A percentile compares a stretch with the other conserved stretches of the same genome.
These are phyloP conservation scores for Helicosporidium sp. DNA, from an alignment of 139 green algal species.

Conservation along the genomic window DNA sequence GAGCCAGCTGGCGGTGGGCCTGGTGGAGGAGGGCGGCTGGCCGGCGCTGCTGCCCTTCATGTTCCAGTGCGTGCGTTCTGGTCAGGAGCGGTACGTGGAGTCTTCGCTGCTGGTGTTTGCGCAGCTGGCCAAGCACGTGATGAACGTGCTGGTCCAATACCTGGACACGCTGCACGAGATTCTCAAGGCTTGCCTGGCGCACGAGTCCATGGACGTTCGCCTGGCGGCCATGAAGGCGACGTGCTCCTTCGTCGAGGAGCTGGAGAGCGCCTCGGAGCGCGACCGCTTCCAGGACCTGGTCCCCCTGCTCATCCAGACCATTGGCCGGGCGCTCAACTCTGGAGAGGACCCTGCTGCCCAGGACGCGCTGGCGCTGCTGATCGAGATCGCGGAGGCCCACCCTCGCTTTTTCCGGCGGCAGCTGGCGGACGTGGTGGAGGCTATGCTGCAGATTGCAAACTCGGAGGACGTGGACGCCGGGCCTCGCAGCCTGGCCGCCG, in stretches of 20 bases:
- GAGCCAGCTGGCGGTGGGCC: constrained; percentile 50
- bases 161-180: constrained; percentile 33
- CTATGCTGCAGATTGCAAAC: constrained; percentile 59
- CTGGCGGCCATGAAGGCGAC: constrained; percentile 50
- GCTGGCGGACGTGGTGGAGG: constrained; percentile 50
- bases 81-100: constrained; percentile 27
- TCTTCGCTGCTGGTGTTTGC: constrained; percentile 45
- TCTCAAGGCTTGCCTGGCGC: constrained; percentile 24
- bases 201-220: constrained; percentile 25
- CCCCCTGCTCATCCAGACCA: constrained; percentile 51
- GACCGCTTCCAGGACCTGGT: constrained; percentile 60
- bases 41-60: constrained; percentile 83
- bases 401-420: constrained; percentile 77
- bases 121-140: constrained; percentile 51
- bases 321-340: constrained; percentile 39
- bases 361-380: constrained; percentile 78
- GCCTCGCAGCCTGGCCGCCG: constrained; percentile 57
- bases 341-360: constrained; percentile 48
- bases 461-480: constrained; percentile 26
- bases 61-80: constrained; percentile 49
- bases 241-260: constrained; percentile 46
- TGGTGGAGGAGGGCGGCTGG: constrained; percentile 48
- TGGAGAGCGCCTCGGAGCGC: constrained; percentile 45
- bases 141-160: constrained; percentile 36
- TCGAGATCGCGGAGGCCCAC: constrained; percentile 74